Evolutionary conservation across 768 basidiomycete genomes (phyloP).

Genomic region (Baorangia bicolor): DNA sequence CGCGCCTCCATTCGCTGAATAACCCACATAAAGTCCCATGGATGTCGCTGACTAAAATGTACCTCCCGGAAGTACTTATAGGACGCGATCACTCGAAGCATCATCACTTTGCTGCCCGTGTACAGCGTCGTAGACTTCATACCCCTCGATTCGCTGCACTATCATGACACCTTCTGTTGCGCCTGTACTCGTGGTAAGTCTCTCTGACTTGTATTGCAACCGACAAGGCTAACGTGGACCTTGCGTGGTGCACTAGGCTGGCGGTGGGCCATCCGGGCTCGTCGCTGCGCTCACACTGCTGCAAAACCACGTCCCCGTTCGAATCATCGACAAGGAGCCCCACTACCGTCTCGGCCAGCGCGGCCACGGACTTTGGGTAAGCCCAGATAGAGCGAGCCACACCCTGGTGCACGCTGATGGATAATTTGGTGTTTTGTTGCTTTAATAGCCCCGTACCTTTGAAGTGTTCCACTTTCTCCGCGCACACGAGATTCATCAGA

Average conservation of each 20-base stretch:
- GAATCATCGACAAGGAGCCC: slow-evolving; percentile 49
- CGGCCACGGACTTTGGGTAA: slow-evolving; percentile 39
- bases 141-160: background rate
- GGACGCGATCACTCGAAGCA: background rate
- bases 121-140: background rate
- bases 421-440: background rate
- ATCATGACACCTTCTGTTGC: slow-evolving; percentile 13
- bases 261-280: slow-evolving; percentile 32
- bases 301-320: slow-evolving; percentile 46
- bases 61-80: background rate
- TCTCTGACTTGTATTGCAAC: background rate
- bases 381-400: background rate
- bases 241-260: slow-evolving; percentile 15
- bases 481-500: slow-evolving; percentile 37
- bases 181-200: slow-evolving; percentile 23
- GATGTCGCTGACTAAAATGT: background rate
- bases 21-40: background rate
- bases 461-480: slow-evolving; percentile 44
- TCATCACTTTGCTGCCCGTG: background rate
- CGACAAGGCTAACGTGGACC: background rate
- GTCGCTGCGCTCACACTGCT: slow-evolving; percentile 34
- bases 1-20: background rate
- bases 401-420: background rate
- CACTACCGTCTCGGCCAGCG: slow-evolving; percentile 38
- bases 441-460: slow-evolving; percentile 34